These are phyloP conservation scores for Phytophthora foliorum DNA, from an alignment of 352 stramenopile species.

Conservation along the genomic window DNA sequence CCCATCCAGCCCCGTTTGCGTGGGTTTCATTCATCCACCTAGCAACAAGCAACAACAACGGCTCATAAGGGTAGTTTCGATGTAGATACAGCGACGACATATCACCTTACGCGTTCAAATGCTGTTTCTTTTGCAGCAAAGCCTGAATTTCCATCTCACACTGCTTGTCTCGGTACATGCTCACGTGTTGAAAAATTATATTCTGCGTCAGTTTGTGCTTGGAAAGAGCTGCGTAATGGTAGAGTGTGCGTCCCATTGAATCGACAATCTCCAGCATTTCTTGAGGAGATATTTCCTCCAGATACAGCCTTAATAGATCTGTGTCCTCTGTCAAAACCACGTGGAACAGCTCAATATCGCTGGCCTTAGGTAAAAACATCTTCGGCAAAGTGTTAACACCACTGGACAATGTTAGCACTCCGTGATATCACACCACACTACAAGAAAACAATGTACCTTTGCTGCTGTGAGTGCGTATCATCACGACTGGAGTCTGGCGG, in stretches of 20 bases:
- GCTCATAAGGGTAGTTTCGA: not conserved
- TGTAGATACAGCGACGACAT: not conserved
- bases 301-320: conserved; percentile 27
- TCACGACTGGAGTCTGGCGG: conserved; percentile 2
- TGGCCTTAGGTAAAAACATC: conserved; percentile 50
- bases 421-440: not conserved
- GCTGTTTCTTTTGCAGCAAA: conserved; percentile 45
- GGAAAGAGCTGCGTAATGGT: conserved; percentile 64
- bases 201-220: conserved; percentile 18
- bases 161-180: conserved; percentile 31
- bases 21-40: conserved; percentile 17
- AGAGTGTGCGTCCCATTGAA: conserved; percentile 36
- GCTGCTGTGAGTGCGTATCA: not conserved
- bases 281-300: conserved; percentile 34
- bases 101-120: conserved; percentile 38
- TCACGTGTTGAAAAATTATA: conserved; percentile 48
- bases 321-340: conserved; percentile 41
- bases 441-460: conserved; percentile 15
- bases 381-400: conserved; percentile 15
- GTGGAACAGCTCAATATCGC: conserved; percentile 57
- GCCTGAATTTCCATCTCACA: conserved; percentile 37
- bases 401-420: not conserved
- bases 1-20: conserved; percentile 34
- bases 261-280: conserved; percentile 50
- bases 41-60: conserved; percentile 15